Base-by-base conservation (phyloP, 192 early-diverging fungal species). In the Allomyces javanicus region DNA sequence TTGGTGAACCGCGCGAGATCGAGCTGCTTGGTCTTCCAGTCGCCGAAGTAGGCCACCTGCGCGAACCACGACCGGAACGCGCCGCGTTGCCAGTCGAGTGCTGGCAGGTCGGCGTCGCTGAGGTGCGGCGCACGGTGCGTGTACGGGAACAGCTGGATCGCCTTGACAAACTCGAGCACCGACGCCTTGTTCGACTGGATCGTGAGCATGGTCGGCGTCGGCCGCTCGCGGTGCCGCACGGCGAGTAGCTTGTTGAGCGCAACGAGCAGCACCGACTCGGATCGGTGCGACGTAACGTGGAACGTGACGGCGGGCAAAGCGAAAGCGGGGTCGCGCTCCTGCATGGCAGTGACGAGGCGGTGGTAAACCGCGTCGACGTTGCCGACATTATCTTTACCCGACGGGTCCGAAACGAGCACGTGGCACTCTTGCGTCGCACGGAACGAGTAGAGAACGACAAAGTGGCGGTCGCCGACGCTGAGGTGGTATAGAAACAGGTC, bases 401-500 rank as follows among this genome's bases (percentile, higher is more conserved):
- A 58, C 17, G 50, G 50, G 3, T 58, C 50, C 17, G 50, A 14
- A 14, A 58, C 17, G 4, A 58, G 21, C 50, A 58, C 50, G 3
- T 58, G 50, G 50, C 50, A 58, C 12, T 58, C 50, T 21, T 21
- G 21, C 50, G 12, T 58, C 17, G 17, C 50, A 12, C 50, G 12
- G 50, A 58, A 58, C 21, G 50, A 58, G 21, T 21, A 58, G 17
- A 58, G 50, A 2, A 58, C 17, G 3, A 58, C 50, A 14, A 58
- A 21, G 50, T 58, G 50, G 3, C 50, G 50, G 21, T 58, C 50
- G 21, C 50, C 50, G 17, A 21, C 21, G 25, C 73, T 73, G 0
- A 83, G 78, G 65, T 95, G 92, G 72, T 85, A 94, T 40, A 99
- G 69, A 66, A 89, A 89, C 11, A 90, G 69, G 66, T 85, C 90